Conservation (phyloP, 163 green algal species). For the Trebouxia gelatinosa region DNA sequence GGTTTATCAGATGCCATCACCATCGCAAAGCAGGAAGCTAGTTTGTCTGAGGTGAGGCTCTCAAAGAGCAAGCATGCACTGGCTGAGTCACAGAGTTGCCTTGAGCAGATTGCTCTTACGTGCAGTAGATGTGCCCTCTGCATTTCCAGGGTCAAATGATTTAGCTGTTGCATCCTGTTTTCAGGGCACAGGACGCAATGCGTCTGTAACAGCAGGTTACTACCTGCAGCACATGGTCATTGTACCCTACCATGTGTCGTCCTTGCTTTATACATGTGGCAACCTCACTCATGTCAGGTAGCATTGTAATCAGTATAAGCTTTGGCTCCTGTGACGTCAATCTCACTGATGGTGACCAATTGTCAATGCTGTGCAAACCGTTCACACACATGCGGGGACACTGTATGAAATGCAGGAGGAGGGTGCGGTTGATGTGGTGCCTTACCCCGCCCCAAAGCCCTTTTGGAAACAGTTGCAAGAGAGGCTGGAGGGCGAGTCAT, state of each 20-base stretch:
- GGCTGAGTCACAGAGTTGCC: neutral
- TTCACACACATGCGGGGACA: neutral
- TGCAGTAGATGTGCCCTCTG: neutral
- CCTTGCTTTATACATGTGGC: neutral
- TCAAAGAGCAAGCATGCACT: too few species aligned
- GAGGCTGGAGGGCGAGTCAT: neutral
- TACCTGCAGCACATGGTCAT: too few species aligned
- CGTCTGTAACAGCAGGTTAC: too few species aligned
- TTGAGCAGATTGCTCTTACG: neutral
- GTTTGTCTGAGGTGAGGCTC: conserved; percentile 34
- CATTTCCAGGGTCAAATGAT: neutral
- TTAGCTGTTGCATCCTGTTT: neutral
- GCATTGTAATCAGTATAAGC: neutral
- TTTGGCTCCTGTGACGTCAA: neutral
- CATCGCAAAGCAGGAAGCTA: conserved; percentile 51
- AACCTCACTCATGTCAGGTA: neutral
- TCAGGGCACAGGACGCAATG: too few species aligned
- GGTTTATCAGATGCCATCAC: conserved; percentile 55
- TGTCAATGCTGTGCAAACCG: neutral
- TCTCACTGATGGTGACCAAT: neutral
- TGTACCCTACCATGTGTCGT: neutral
- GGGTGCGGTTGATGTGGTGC: neutral
- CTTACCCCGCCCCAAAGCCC: conserved; percentile 1
- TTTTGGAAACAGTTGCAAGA: neutral
- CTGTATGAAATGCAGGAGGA: neutral